Base-by-base conservation (phyloP, 306 rosid genomes). In the Prunus mume region DNA sequence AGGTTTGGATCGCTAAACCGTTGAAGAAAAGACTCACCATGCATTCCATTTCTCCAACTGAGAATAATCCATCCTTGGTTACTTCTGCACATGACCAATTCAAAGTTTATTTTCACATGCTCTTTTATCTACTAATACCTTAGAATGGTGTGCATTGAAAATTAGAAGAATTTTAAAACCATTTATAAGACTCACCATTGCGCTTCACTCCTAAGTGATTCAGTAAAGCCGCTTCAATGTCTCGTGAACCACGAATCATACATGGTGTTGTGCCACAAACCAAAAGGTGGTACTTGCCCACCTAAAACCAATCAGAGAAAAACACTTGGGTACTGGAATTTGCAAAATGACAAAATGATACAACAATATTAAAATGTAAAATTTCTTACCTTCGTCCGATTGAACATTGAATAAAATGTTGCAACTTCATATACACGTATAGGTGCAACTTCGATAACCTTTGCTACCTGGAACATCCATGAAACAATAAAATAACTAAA, bases 21-120 rank as follows among this genome's bases (percentile, higher is more conserved):
- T 80, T 17, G 43, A 78, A 73, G 72, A 82, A 81, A 78, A 76
- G 25, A 79, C 93, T 86, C 76, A 95, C 99, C 99, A 95, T 95
- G 89, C 99, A 95, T 88, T 92, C 99, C 99, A 92, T 95, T 87
- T 95, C 99, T 77, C 98, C 99, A 74, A 95, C 97, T 58, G 99
- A 95, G 79, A 95, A 95, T 80, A 95, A 85, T 79, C 99, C 99
- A 84, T 95, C 99, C 86, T 88, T 81, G 47, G 99, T 95, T 80
- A 95, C 97, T 88, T 95, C 97, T 95, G 99, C 77, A 85, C 74
- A 85, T 34, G 70, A 71, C 83, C 32, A 79, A 78, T 47, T 58
- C 65, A 57, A 71, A 66, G 70, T 72, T 71, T 72, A 80, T 64
- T 72, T 78, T 65, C 68, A 65, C 17, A 57, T 12, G 17, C 8